Percentiles rank a stretch among this genome's conserved stretches.
phyloP scores from a whole-genome alignment of 192 early-diverging fungal genomes.

The Gorgonomyces haynaldii region DNA sequence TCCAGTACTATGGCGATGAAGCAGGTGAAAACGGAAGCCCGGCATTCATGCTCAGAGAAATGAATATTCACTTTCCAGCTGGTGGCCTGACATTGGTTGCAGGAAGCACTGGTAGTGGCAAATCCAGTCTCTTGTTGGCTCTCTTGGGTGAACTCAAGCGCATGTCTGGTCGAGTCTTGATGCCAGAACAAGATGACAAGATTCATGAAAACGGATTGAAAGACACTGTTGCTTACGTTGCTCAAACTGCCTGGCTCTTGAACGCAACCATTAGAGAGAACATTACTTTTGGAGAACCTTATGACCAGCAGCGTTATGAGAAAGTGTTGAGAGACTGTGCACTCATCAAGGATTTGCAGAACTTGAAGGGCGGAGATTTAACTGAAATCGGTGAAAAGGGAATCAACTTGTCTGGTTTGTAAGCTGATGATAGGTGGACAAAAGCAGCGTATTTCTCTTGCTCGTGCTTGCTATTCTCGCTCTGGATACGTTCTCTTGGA shows the following conservation, averaged over 20 bases:
- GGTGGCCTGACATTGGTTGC: constrained; percentile 15
- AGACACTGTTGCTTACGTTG: constrained; percentile 59
- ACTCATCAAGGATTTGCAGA: constrained; percentile 70
- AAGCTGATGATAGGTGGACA: no score
- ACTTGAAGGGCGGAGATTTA: constrained; percentile 70
- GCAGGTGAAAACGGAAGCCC: background rate
- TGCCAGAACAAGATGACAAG: background rate
- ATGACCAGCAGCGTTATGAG: constrained; percentile 62
- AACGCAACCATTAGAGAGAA: constrained; percentile 53
- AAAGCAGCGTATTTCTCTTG: constrained; percentile 38
- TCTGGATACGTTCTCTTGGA: constrained; percentile 66
- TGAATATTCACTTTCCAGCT: constrained; percentile 28
- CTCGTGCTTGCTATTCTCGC: constrained; percentile 64
- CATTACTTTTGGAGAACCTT: constrained; percentile 73
- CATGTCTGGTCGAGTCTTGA: constrained; percentile 12
- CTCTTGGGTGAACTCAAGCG: constrained; percentile 47
- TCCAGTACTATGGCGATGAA: background rate
- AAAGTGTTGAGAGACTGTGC: constrained; percentile 76
- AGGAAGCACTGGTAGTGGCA: constrained; percentile 26
- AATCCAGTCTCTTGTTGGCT: constrained; percentile 17
- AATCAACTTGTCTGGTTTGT: constrained; percentile 33
- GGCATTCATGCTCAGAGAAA: constrained; percentile 44
- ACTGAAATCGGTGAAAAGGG: constrained; percentile 74
- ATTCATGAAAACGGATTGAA: background rate
- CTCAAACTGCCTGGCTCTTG: constrained; percentile 56